phyloP scores from a whole-genome alignment of 2,329 filamentous ascomycete genomes.

The Drechslerella stenobrocha region DNA sequence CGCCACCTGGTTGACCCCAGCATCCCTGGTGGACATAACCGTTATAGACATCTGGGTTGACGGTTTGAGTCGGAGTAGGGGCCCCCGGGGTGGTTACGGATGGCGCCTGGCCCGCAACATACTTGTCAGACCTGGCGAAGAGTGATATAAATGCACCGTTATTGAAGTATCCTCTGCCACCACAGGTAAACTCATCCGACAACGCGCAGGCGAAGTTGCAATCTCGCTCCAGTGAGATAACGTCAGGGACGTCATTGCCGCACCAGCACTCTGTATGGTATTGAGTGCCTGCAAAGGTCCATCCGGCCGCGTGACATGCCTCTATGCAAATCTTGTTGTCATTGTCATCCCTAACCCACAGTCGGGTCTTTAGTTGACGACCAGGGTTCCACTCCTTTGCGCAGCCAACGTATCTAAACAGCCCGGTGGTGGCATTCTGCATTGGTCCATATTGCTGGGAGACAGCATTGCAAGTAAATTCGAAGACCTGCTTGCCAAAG shows the following conservation, averaged over 20 bases:
- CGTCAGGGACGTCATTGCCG: constrained; percentile 59
- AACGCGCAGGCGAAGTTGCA: constrained; percentile 45
- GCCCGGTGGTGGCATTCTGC: constrained; percentile 53
- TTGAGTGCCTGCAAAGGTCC: constrained; percentile 60
- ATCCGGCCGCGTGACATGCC: constrained; percentile 56
- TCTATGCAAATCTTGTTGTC: constrained; percentile 59
- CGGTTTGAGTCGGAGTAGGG: constrained; percentile 15
- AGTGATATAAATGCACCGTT: constrained; percentile 59
- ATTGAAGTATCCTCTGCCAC: constrained; percentile 59
- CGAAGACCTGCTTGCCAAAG: constrained; percentile 61
- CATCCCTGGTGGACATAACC: constrained; percentile 55
- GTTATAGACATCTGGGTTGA: constrained; percentile 16
- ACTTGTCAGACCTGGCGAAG: constrained; percentile 56
- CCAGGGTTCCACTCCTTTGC: constrained; percentile 63
- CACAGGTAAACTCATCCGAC: constrained; percentile 57
- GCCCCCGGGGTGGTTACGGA: constrained; percentile 33
- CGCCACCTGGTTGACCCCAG: constrained; percentile 56
- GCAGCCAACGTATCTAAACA: constrained; percentile 63
- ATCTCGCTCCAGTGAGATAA: constrained; percentile 57
- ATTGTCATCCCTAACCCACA: constrained; percentile 57
- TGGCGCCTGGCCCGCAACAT: constrained; percentile 52
- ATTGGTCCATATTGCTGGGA: constrained; percentile 62
- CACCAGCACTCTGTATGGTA: constrained; percentile 60
- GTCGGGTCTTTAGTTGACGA: constrained; percentile 59
- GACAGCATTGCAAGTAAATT: constrained; percentile 62